phyloP scores from a whole-genome alignment of 2,329 filamentous ascomycete species.

The Calonectria honghensis region DNA sequence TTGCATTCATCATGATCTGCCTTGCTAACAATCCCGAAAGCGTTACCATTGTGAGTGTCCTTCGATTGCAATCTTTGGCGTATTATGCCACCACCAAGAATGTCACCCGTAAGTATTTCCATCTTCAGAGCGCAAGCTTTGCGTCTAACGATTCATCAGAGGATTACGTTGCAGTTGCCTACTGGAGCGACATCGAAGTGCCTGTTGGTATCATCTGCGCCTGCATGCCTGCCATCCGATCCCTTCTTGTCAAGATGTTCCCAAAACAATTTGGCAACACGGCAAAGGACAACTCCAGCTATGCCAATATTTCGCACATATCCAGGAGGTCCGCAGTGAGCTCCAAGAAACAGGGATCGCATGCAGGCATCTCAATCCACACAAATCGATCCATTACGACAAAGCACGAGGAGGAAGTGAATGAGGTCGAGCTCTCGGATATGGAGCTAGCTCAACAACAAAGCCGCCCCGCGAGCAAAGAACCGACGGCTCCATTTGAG shows the following conservation, averaged over 20 bases:
- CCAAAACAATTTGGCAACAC: constrained; percentile 44
- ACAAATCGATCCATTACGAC: constrained; percentile 1
- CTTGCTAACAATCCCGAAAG: constrained; percentile 4
- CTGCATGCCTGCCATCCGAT: constrained; percentile 55
- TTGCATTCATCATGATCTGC: background rate
- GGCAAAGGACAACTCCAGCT: constrained; percentile 33
- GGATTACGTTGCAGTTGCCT: constrained; percentile 52
- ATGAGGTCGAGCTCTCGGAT: constrained; percentile 28
- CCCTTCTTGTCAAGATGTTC: constrained; percentile 44
- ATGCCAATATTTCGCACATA: constrained; percentile 42
- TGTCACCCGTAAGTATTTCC: constrained; percentile 45
- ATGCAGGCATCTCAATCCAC: background rate
- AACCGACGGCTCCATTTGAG: constrained; percentile 27
- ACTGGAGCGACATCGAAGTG: constrained; percentile 57
- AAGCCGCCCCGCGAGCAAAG: constrained; percentile 11
- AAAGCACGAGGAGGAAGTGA: background rate
- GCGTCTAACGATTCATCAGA: constrained; percentile 34
- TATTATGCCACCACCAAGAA: constrained; percentile 51
- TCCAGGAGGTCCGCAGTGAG: constrained; percentile 16
- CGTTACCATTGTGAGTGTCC: constrained; percentile 42
- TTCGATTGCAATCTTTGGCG: constrained; percentile 49
- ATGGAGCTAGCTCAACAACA: constrained; percentile 4
- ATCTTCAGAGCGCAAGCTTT: background rate
- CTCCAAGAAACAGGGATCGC: constrained; percentile 13
- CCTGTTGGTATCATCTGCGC: constrained; percentile 57